Evolutionary conservation across 371 early-diverging fungal genomes (phyloP), one percentile per base, ranked within the genome.

Genomic region (Sporodiniella umbellata): DNA sequence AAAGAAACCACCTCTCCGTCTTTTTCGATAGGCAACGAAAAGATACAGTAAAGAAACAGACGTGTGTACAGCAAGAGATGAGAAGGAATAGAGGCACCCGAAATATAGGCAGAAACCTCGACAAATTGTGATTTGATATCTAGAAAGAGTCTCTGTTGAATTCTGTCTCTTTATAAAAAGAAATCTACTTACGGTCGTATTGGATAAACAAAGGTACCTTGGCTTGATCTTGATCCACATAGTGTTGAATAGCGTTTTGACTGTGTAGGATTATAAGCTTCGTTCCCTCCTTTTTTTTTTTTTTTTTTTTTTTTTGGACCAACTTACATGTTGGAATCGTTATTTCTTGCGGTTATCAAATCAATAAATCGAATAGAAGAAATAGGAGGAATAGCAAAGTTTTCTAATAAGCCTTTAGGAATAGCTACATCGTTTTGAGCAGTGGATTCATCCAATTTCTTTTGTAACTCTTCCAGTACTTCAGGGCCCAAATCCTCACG

Each of bases 151-250:
- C n/a, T n/a, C n/a, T n/a, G n/a, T n/a, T n/a, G n/a, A 8, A 21
- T 40, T 7, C 21, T 8, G 11, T n/a, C 42, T 28, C 4, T 4
- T 28, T 24, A 19, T 8, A 42, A 25, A 21, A 19, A 23, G 28
- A 22, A 8, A 28, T 24, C 8, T 6, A 72, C 78, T 53, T 76
- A 81, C 83, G 80, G 45, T 83, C 84, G 56, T 64, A 83, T 53
- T 86, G 84, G 30, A 84, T 78, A 57, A 82, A 83, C 30, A 80
- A 62, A 35, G 85, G 85, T 1, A 84, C 43, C n/a, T 76, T 55
- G 12, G 64, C 69, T n/a, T 33, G 42, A 48, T 83, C 83, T 14
- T 57, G 54, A 37, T 84, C 74, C 21, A 84, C 44, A 42, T 81
- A 64, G 8, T 61, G 55, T 61, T 84, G 85, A 5, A 86, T 67